Conservation (phyloP, 1,284 basidiomycete species). For the Naganishia sp. region DNA sequence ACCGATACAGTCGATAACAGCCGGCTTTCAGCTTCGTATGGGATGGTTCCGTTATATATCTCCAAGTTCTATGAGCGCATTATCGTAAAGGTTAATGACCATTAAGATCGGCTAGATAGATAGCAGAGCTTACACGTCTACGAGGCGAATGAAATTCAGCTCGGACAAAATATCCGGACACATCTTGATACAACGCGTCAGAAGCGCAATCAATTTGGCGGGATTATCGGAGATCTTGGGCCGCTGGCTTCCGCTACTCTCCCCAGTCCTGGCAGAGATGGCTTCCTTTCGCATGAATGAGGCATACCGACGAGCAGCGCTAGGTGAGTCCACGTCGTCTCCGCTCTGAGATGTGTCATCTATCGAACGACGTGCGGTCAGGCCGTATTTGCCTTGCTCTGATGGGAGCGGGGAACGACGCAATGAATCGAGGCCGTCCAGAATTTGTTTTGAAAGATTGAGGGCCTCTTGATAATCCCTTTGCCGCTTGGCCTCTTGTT, state of each 20-base stretch:
- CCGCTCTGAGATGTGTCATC: neutral
- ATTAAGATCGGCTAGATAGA: neutral
- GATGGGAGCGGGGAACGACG: neutral
- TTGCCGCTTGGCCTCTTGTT: slow-evolving; percentile 6
- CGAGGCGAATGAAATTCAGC: slow-evolving; percentile 67
- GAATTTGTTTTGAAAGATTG: slow-evolving; percentile 1
- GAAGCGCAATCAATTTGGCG: slow-evolving; percentile 34
- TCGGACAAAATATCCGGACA: slow-evolving; percentile 65
- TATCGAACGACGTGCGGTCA: neutral
- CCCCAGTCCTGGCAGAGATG: neutral
- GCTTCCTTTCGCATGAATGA: slow-evolving; percentile 20
- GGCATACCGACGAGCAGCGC: slow-evolving; percentile 14
- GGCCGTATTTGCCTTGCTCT: neutral
- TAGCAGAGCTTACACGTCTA: slow-evolving; percentile 63
- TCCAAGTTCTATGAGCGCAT: slow-evolving; percentile 61
- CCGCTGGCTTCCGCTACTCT: neutral
- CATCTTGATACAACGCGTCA: slow-evolving; percentile 38
- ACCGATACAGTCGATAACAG: slow-evolving; percentile 82
- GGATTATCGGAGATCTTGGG: neutral
- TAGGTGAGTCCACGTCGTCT: slow-evolving; percentile 27
- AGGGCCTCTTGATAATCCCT: slow-evolving; percentile 2
- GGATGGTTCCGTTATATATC: slow-evolving; percentile 72
- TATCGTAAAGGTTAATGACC: no score
- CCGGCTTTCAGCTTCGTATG: slow-evolving; percentile 76
- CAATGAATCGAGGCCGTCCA: neutral